A percentile compares a stretch with the other conserved stretches of the same genome.
phyloP scores from a whole-genome alignment of 2,329 filamentous ascomycete genomes.

The Talaromyces sp. region DNA sequence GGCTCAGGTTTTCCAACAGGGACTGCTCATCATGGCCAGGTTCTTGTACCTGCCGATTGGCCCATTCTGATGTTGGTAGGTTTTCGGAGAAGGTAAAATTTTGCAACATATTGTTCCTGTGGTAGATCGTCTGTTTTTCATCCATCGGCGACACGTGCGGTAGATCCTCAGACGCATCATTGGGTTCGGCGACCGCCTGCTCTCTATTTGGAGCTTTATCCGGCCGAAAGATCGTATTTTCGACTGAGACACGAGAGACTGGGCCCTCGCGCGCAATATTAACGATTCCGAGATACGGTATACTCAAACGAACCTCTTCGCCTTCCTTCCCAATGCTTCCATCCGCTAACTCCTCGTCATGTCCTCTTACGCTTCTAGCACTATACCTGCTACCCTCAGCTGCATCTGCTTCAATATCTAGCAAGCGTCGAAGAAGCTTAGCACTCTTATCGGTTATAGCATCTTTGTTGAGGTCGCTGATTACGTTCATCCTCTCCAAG shows the following conservation, averaged over 20 bases:
- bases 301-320: conserved; percentile 9
- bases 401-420: conserved; percentile 35
- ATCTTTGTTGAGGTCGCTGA: conserved; percentile 30
- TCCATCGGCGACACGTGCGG: background rate
- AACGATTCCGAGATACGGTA: conserved; percentile 20
- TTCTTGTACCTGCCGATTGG: background rate
- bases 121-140: background rate
- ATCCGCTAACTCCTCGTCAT: background rate
- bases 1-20: background rate
- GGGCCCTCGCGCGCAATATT: conserved; percentile 18
- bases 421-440: conserved; percentile 30
- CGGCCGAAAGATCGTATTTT: background rate
- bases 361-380: conserved; percentile 1
- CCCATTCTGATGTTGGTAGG: background rate
- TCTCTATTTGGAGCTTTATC: background rate
- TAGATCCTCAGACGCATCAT: background rate
- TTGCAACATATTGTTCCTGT: background rate
- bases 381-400: conserved; percentile 17
- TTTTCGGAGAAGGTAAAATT: background rate
- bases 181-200: background rate
- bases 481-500: conserved; percentile 33
- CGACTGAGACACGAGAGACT: conserved; percentile 4
- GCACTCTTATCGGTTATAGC: conserved; percentile 29
- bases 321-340: background rate
- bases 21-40: background rate